phyloP scores from a whole-genome alignment of 2,329 filamentous ascomycete genomes.

The Talaromyces sp. region DNA sequence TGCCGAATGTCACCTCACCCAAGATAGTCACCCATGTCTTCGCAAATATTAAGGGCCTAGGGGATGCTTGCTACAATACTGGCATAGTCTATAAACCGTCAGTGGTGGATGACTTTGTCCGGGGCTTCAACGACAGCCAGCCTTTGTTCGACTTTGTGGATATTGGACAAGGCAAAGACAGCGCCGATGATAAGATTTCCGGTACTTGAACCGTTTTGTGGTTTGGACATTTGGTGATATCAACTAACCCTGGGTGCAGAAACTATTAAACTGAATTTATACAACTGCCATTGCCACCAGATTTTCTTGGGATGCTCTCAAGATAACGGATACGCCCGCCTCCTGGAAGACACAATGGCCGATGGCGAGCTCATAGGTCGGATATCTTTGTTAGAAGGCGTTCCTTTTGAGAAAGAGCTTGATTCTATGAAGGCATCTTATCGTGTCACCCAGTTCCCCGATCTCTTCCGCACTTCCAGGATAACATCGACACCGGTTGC shows the following conservation, averaged over 20 bases:
- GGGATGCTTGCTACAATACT: constrained; percentile 43
- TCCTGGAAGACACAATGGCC: constrained; percentile 47
- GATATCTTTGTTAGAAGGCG: constrained; percentile 54
- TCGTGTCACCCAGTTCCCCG: constrained; percentile 46
- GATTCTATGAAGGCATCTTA: constrained; percentile 44
- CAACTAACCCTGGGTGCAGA: constrained; percentile 38
- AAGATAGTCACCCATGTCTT: constrained; percentile 52
- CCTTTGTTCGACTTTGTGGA: constrained; percentile 50
- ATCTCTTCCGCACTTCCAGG: constrained; percentile 53
- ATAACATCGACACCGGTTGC: constrained; percentile 34
- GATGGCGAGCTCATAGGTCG: constrained; percentile 43
- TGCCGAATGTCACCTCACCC: constrained; percentile 39
- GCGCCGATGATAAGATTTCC: constrained; percentile 45
- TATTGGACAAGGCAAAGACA: constrained; percentile 41
- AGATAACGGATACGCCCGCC: constrained; percentile 51
- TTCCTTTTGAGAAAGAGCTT: constrained; percentile 53
- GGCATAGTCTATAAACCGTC: constrained; percentile 41
- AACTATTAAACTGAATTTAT: constrained; percentile 51
- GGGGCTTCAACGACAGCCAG: constrained; percentile 51
- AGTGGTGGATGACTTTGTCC: constrained; percentile 49
- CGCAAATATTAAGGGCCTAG: constrained; percentile 49
- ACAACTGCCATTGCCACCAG: constrained; percentile 58
- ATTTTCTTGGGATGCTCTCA: constrained; percentile 58
- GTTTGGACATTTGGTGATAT: constrained; percentile 4
- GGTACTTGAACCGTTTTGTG: constrained; percentile 28